phyloP scores from a whole-genome alignment of 768 basidiomycete species.

The Boletus rufocinnamomeus region DNA sequence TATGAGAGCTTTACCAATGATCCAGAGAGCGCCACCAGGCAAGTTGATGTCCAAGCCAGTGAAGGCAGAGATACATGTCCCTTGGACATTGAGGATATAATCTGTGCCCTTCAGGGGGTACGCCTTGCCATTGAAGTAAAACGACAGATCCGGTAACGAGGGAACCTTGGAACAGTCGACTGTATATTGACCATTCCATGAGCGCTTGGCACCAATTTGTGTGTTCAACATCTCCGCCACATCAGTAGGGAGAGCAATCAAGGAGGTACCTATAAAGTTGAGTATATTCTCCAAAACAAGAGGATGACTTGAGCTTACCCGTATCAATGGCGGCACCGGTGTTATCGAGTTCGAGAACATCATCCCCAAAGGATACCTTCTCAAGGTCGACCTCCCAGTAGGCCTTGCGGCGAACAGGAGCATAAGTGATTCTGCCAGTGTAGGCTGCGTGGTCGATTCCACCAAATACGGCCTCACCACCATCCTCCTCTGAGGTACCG shows the following conservation, averaged over 20 bases:
- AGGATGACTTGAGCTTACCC: conserved; percentile 44
- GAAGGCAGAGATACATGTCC: conserved; percentile 94
- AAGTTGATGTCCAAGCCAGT: conserved; percentile 88
- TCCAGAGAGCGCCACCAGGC: conserved; percentile 82
- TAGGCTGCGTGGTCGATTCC: conserved; percentile 81
- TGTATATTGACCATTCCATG: conserved; percentile 95
- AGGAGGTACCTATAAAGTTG: conserved; percentile 68
- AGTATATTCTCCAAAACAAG: background rate
- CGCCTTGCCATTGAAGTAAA: conserved; percentile 79
- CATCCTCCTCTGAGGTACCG: conserved; percentile 83
- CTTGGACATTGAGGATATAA: conserved; percentile 88
- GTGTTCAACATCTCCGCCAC: conserved; percentile 97
- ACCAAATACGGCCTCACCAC: conserved; percentile 90
- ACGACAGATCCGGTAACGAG: conserved; percentile 78
- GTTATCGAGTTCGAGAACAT: conserved; percentile 86
- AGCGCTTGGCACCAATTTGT: conserved; percentile 90
- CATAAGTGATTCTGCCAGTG: conserved; percentile 79
- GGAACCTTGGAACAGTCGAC: conserved; percentile 87
- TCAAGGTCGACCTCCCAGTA: conserved; percentile 99
- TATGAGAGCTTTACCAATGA: conserved; percentile 61
- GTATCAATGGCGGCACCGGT: conserved; percentile 94
- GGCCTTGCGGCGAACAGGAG: conserved; percentile 90
- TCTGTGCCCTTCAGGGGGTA: conserved; percentile 82
- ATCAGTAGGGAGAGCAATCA: conserved; percentile 92
- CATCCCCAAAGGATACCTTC: conserved; percentile 82